Conservation (phyloP, 1,139 yeast genomes). For the Yamadazyma trypodendri region DNA sequence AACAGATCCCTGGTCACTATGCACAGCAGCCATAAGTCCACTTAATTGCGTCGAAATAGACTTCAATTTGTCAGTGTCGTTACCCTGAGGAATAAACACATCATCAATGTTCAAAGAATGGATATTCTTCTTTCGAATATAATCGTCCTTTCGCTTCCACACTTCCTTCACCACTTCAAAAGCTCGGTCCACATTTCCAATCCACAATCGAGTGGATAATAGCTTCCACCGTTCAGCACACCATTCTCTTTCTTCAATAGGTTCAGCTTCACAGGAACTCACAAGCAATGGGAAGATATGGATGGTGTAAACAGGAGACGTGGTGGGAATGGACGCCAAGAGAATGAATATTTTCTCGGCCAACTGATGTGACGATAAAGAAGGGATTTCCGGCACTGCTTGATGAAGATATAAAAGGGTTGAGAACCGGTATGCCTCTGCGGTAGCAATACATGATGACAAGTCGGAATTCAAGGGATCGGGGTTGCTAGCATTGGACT, state of each 20-base stretch:
- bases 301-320: slow-evolving; percentile 54
- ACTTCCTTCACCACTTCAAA: slow-evolving; percentile 70
- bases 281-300: slow-evolving; percentile 66
- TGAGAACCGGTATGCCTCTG: slow-evolving; percentile 65
- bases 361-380: slow-evolving; percentile 50
- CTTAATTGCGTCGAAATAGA: slow-evolving; percentile 37
- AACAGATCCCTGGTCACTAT: slow-evolving; percentile 24
- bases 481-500: slow-evolving; percentile 16
- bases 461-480: slow-evolving; percentile 45
- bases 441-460: slow-evolving; percentile 62
- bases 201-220: slow-evolving; percentile 55
- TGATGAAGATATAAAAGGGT: slow-evolving; percentile 61
- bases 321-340: slow-evolving; percentile 60
- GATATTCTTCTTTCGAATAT: slow-evolving; percentile 23
- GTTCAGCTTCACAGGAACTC: slow-evolving; percentile 62
- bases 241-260: slow-evolving; percentile 62
- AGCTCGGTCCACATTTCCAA: slow-evolving; percentile 65
- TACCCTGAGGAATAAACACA: slow-evolving; percentile 16
- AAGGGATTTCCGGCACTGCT: slow-evolving; percentile 68
- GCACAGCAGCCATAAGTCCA: slow-evolving; percentile 45
- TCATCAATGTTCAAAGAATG: slow-evolving; percentile 13
- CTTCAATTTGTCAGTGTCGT: slow-evolving; percentile 22
- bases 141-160: slow-evolving; percentile 59
- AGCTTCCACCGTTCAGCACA: slow-evolving; percentile 58
- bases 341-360: slow-evolving; percentile 61